Percentiles rank a stretch among this genome's conserved stretches.
Conservation (phyloP, 208 protist species). For the Phytomonas francai region DNA sequence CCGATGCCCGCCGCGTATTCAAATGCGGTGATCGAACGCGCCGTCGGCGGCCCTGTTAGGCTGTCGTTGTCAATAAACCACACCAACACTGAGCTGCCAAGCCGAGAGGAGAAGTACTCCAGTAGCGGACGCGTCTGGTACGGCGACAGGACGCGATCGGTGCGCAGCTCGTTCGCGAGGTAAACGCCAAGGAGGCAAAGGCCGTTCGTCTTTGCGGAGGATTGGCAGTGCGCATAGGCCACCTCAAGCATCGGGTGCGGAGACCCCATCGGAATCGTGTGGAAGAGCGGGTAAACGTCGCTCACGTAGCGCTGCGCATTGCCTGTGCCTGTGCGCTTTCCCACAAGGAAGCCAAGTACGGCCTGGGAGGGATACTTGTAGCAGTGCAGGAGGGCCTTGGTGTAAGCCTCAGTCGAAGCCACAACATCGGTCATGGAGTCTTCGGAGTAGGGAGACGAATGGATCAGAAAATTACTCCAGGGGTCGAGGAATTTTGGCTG, state of each 20-base stretch:
- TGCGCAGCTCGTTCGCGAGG: constrained; percentile 66
- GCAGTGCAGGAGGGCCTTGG: constrained; percentile 76
- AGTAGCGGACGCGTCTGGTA: constrained; percentile 31
- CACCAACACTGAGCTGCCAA: constrained; percentile 28
- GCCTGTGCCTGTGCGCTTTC: constrained; percentile 52
- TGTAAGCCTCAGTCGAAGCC: constrained; percentile 63
- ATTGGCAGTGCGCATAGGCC: constrained; percentile 65
- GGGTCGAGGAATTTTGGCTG: constrained; percentile 1
- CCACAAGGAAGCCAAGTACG: constrained; percentile 72
- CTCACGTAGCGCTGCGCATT: constrained; percentile 25
- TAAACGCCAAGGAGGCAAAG: constrained; percentile 73
- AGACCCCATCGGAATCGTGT: constrained; percentile 58
- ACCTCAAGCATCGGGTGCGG: constrained; percentile 81
- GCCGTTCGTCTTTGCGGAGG: constrained; percentile 50
- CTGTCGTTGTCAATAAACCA: constrained; percentile 63
- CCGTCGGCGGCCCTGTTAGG: constrained; percentile 43
- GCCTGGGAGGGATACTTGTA: constrained; percentile 82
- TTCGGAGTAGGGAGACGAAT: constrained; percentile 12
- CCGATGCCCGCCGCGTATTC: constrained; percentile 16
- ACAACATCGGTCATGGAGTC: constrained; percentile 20
- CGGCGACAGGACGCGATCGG: constrained; percentile 40
- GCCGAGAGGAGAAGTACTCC: constrained; percentile 22
- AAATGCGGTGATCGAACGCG: constrained; percentile 29
- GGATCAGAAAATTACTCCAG: not conserved
- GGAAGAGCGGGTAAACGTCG: constrained; percentile 75